Percentiles rank a stretch among this genome's conserved stretches.
Conservation (phyloP, 1,284 basidiomycete genomes). For the Apiotrichum mycotoxinovorans region DNA sequence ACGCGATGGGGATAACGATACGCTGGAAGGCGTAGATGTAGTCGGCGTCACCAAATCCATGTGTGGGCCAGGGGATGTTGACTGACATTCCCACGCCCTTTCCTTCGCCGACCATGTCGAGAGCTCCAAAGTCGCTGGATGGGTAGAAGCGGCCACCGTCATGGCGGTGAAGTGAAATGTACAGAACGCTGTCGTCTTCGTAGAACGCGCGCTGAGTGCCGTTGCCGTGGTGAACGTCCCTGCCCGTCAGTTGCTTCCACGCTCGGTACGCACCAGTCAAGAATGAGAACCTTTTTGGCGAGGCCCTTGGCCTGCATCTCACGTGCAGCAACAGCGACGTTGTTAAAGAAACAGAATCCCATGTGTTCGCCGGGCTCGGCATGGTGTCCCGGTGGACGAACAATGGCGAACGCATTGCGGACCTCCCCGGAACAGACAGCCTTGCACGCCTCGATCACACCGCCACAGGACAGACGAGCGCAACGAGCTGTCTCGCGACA, state of each 20-base stretch:
- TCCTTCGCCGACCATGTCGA: constrained; percentile 81
- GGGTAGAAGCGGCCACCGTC: constrained; percentile 91
- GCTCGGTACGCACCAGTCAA: constrained; percentile 75
- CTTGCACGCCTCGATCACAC: constrained; percentile 84
- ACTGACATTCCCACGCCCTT: constrained; percentile 83
- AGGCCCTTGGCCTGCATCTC: constrained; percentile 68
- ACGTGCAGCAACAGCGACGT: constrained; percentile 86
- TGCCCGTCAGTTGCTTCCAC: constrained; percentile 40
- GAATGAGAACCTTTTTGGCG: constrained; percentile 77
- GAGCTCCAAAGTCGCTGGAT: constrained; percentile 78
- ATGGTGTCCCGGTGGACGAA: constrained; percentile 96
- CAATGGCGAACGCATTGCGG: constrained; percentile 88
- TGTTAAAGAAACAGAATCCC: constrained; percentile 99
- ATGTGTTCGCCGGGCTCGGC: constrained; percentile 96
- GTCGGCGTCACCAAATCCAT: constrained; percentile 89
- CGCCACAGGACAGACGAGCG: constrained; percentile 86
- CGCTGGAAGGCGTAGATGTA: constrained; percentile 96
- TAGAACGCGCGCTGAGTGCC: constrained; percentile 95
- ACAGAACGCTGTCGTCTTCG: constrained; percentile 85
- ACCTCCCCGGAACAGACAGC: constrained; percentile 79
- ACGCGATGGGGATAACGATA: constrained; percentile 93
- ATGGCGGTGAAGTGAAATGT: constrained; percentile 93
- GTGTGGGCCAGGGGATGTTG: constrained; percentile 91
- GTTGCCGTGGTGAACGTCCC: constrained; percentile 99
- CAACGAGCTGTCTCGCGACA: constrained; percentile 78